Conservation (phyloP, 208 protist genomes). For the Crithidia acanthocephali region DNA sequence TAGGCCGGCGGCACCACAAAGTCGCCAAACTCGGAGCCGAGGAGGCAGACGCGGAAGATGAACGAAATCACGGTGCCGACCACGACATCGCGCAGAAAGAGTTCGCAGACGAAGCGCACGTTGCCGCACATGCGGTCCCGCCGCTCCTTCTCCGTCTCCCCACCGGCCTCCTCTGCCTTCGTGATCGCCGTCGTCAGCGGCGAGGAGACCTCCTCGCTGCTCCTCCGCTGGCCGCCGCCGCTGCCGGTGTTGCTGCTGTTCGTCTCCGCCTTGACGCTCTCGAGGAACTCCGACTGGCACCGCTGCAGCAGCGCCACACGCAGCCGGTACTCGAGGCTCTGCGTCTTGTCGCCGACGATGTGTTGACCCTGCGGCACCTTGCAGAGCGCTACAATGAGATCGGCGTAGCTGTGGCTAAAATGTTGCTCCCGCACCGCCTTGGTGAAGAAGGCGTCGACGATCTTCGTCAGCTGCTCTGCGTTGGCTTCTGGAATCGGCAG, state of each 20-base stretch:
- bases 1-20: slow-evolving; percentile 67
- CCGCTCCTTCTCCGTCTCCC: slow-evolving; percentile 53
- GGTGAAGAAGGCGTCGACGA: slow-evolving; percentile 81
- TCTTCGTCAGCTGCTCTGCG: slow-evolving; percentile 63
- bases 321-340: slow-evolving; percentile 76
- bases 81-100: slow-evolving; percentile 74
- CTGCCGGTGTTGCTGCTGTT: background rate
- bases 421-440: slow-evolving; percentile 82
- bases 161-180: slow-evolving; percentile 8
- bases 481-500: slow-evolving; percentile 84
- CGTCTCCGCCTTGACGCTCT: slow-evolving; percentile 25
- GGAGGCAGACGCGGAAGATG: slow-evolving; percentile 55
- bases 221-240: background rate
- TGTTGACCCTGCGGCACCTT: slow-evolving; percentile 61
- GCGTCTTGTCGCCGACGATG: slow-evolving; percentile 57
- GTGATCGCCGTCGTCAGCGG: slow-evolving; percentile 6
- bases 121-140: slow-evolving; percentile 76
- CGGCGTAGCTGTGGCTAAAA: slow-evolving; percentile 77
- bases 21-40: slow-evolving; percentile 48
- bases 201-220: background rate
- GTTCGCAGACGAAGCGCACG: slow-evolving; percentile 79
- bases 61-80: slow-evolving; percentile 55
- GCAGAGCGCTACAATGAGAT: slow-evolving; percentile 72
- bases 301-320: slow-evolving; percentile 64
- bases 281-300: slow-evolving; percentile 73